Conservation (phyloP, 768 basidiomycete species). For the Rhodotorula taiwanensis region DNA sequence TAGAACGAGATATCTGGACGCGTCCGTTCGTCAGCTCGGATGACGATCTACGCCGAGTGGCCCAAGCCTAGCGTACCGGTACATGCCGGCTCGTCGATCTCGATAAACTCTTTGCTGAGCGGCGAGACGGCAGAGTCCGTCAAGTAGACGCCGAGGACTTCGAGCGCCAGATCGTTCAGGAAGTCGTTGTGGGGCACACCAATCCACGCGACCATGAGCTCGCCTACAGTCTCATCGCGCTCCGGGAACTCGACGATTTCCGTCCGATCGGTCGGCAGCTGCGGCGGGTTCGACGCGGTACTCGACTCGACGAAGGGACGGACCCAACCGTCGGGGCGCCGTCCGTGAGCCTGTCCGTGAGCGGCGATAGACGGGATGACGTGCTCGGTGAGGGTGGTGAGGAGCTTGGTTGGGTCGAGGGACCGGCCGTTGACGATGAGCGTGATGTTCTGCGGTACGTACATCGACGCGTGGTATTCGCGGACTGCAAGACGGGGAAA, state of each 20-base stretch:
- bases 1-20: slow-evolving; percentile 62
- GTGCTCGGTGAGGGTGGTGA: slow-evolving; percentile 70
- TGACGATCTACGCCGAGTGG: neutral
- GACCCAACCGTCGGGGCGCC: slow-evolving; percentile 68
- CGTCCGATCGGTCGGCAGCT: slow-evolving; percentile 53
- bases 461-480: slow-evolving; percentile 77
- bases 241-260: slow-evolving; percentile 87
- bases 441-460: slow-evolving; percentile 87
- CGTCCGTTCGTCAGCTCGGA: neutral
- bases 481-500: slow-evolving; percentile 59
- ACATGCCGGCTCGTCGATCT: slow-evolving; percentile 80
- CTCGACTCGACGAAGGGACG: slow-evolving; percentile 86
- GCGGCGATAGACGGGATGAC: slow-evolving; percentile 74
- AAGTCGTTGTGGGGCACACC: slow-evolving; percentile 69
- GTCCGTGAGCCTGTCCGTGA: slow-evolving; percentile 65
- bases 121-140: slow-evolving; percentile 56
- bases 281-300: slow-evolving; percentile 55
- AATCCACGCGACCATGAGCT: slow-evolving; percentile 66
- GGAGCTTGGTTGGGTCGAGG: slow-evolving; percentile 65
- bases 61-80: slow-evolving; percentile 57
- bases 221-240: slow-evolving; percentile 86
- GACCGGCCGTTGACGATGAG: slow-evolving; percentile 77
- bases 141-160: slow-evolving; percentile 77
- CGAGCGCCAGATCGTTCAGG: slow-evolving; percentile 72
- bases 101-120: slow-evolving; percentile 73